Evolutionary conservation across 305 asterid genomes (phyloP).

Genomic region (Plantago rigida): DNA sequence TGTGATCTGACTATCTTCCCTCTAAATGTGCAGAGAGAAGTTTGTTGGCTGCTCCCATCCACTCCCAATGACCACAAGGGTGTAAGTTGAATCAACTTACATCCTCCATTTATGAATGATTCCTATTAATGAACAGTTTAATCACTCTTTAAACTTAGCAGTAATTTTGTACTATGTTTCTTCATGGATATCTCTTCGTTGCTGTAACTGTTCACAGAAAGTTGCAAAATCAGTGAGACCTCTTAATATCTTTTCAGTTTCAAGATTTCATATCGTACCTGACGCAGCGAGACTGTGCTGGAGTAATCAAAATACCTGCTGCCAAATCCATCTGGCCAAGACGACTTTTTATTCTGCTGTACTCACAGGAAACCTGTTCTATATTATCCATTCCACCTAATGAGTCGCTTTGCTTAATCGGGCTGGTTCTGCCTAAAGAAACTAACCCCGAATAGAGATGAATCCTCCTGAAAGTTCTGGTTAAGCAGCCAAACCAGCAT

Average conservation of each 20-base stretch:
- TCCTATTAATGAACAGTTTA: neutral
- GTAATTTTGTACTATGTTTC: too few species aligned
- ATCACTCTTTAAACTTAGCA: neutral
- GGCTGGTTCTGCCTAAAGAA: conserved; percentile 78
- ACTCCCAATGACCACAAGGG: conserved; percentile 73
- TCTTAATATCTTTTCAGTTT: conserved; percentile 42
- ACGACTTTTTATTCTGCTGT: conserved; percentile 74
- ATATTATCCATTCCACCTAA: conserved; percentile 68
- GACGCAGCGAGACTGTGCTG: conserved; percentile 94
- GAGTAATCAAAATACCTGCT: conserved; percentile 82
- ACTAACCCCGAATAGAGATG: conserved; percentile 38
- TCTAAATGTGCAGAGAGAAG: conserved; percentile 55
- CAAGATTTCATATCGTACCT: conserved; percentile 73
- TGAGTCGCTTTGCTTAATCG: conserved; percentile 64
- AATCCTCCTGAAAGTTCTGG: neutral
- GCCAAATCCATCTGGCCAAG: conserved; percentile 70
- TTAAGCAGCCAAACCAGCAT: neutral
- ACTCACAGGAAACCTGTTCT: conserved; percentile 59
- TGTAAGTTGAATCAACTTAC: conserved; percentile 48
- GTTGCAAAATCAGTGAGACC: neutral
- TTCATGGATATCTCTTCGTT: too few species aligned
- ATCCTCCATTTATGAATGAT: too few species aligned
- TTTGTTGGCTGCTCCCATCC: conserved; percentile 86
- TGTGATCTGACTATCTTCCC: conserved; percentile 24
- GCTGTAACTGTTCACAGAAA: neutral